Evolutionary conservation across 2,329 filamentous ascomycete genomes (phyloP).

Genomic region (Exophiala lecanii-corni): DNA sequence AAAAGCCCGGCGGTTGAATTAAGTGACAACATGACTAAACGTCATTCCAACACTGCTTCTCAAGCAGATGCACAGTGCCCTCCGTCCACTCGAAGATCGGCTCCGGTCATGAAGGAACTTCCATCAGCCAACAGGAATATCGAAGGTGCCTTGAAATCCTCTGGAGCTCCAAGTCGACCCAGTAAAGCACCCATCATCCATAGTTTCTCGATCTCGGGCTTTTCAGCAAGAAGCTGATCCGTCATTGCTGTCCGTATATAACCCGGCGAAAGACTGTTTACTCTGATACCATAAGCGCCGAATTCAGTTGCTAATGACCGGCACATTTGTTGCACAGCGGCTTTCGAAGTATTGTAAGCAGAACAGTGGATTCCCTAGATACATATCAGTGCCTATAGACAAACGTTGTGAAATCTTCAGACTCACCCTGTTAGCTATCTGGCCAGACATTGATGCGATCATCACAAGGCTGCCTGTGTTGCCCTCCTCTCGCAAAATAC

Average conservation of each 20-base stretch:
- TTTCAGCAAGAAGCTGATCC: constrained; percentile 34
- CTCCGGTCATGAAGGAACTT: constrained; percentile 38
- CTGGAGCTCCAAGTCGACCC: constrained; percentile 27
- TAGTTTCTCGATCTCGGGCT: constrained; percentile 44
- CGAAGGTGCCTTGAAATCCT: constrained; percentile 37
- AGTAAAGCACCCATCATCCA: constrained; percentile 52
- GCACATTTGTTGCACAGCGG: constrained; percentile 43
- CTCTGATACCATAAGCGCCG: constrained; percentile 43
- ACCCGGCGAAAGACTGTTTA: constrained; percentile 46
- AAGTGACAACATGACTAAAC: background rate
- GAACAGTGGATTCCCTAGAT: constrained; percentile 41
- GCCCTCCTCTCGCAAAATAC: constrained; percentile 50
- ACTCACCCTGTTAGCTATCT: constrained; percentile 51
- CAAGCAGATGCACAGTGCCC: constrained; percentile 40
- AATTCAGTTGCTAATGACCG: constrained; percentile 47
- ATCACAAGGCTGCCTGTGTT: constrained; percentile 58
- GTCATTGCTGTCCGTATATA: constrained; percentile 47
- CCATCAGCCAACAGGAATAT: constrained; percentile 36
- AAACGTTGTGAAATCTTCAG: constrained; percentile 60
- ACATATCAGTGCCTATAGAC: too few relatives aligned
- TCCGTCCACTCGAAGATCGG: constrained; percentile 38
- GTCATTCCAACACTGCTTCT: constrained; percentile 19
- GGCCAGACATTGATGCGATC: constrained; percentile 62
- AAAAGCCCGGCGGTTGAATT: too few relatives aligned
- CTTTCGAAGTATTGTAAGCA: constrained; percentile 48